Conservation (phyloP, 768 basidiomycete species). For the Pholiota conissans region DNA sequence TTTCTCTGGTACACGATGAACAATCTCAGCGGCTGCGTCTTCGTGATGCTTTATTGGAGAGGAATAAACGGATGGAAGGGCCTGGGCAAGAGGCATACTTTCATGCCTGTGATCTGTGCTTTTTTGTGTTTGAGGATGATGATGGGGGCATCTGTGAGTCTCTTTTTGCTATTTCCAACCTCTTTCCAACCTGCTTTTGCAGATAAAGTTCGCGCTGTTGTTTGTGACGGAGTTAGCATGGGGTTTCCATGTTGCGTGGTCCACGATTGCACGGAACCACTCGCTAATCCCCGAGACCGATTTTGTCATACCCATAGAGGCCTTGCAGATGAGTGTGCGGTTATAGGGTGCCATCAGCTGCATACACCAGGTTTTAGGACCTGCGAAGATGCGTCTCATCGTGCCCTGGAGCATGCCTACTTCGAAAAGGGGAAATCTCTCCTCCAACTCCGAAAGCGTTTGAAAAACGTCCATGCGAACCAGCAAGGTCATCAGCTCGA, state of each 20-base stretch:
- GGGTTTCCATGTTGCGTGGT: slow-evolving; percentile 12
- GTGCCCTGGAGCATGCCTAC: slow-evolving; percentile 7
- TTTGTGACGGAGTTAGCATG: slow-evolving; percentile 14
- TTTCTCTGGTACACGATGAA: slow-evolving; percentile 1
- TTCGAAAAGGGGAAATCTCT: slow-evolving; percentile 1
- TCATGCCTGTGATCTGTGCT: slow-evolving; percentile 27
- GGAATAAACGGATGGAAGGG: slow-evolving; percentile 21
- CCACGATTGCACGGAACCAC: slow-evolving; percentile 7
- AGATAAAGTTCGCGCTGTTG: slow-evolving; percentile 3
- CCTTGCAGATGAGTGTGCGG: slow-evolving; percentile 1
- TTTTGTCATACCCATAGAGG: slow-evolving; percentile 6
- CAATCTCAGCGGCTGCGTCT: slow-evolving; percentile 7
- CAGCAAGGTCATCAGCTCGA: slow-evolving; percentile 1
- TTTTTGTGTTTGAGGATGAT: slow-evolving; percentile 13
- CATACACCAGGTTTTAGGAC: neutral
- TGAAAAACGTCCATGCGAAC: slow-evolving; percentile 3
- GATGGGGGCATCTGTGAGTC: neutral
- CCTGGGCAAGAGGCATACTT: slow-evolving; percentile 22
- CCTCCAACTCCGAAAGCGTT: slow-evolving; percentile 5
- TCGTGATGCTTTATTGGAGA: neutral
- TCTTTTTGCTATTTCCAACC: neutral
- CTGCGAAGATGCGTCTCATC: slow-evolving; percentile 7
- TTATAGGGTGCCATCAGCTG: neutral
- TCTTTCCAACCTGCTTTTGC: neutral
- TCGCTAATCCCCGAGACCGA: neutral